Percentiles rank a stretch among this genome's conserved stretches.
Conservation (phyloP, 495 filamentous ascomycete species). For the Penicillium turbatum region DNA sequence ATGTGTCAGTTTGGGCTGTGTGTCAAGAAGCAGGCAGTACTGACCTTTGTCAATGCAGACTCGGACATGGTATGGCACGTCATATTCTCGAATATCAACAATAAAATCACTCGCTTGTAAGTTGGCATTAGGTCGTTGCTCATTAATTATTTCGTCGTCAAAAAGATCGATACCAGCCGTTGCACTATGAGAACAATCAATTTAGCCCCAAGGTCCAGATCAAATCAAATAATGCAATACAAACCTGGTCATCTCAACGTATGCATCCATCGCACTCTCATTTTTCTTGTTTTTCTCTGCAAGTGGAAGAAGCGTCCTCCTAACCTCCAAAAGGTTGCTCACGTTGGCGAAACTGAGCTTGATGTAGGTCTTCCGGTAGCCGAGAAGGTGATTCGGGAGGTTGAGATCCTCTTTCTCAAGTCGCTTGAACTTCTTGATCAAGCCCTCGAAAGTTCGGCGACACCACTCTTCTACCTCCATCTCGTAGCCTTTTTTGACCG, state of each 20-base stretch:
- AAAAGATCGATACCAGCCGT: slow-evolving; percentile 92
- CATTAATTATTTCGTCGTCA: slow-evolving; percentile 83
- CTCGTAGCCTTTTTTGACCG: slow-evolving; percentile 82
- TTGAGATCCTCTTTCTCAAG: slow-evolving; percentile 90
- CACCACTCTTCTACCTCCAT: slow-evolving; percentile 95
- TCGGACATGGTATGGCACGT: slow-evolving; percentile 98
- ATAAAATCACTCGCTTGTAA: slow-evolving; percentile 94
- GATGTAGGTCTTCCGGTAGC: slow-evolving; percentile 81
- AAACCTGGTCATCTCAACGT: slow-evolving; percentile 90
- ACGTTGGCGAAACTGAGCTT: slow-evolving; percentile 86
- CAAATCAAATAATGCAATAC: slow-evolving; percentile 19
- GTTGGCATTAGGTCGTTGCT: slow-evolving; percentile 76
- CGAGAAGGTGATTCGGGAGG: slow-evolving; percentile 94
- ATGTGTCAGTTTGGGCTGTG: slow-evolving; percentile 10
- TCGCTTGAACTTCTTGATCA: slow-evolving; percentile 71
- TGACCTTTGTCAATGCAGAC: slow-evolving; percentile 92
- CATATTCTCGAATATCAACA: slow-evolving; percentile 97
- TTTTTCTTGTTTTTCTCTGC: slow-evolving; percentile 96
- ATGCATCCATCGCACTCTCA: slow-evolving; percentile 94
- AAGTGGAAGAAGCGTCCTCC: slow-evolving; percentile 79
- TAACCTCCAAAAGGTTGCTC: slow-evolving; percentile 72
- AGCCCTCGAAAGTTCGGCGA: slow-evolving; percentile 75
- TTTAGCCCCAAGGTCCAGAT: neutral
- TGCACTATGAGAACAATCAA: slow-evolving; percentile 46
- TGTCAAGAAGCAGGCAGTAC: slow-evolving; percentile 13